phyloP scores from a whole-genome alignment of 2,329 filamentous ascomycete genomes.

The Ilyonectria robusta region DNA sequence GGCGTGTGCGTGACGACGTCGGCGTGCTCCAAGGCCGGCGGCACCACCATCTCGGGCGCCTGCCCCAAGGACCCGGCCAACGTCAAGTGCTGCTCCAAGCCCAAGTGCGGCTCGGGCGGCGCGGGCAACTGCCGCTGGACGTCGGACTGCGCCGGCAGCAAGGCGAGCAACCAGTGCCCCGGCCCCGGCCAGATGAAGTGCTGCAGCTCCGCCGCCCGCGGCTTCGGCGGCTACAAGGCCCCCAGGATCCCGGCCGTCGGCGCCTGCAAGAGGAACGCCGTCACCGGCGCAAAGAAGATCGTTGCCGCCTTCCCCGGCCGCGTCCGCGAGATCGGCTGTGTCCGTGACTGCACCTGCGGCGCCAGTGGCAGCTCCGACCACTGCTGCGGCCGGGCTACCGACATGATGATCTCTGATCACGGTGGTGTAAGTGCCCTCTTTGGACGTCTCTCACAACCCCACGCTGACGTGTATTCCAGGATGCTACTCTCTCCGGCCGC shows the following conservation, averaged over 20 bases:
- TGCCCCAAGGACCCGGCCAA: slow-evolving; percentile 56
- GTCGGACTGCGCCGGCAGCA: slow-evolving; percentile 54
- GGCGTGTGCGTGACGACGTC: slow-evolving; percentile 58
- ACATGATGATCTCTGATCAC: slow-evolving; percentile 56
- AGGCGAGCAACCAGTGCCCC: slow-evolving; percentile 52
- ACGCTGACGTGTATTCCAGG: slow-evolving; percentile 40
- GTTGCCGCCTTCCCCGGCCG: slow-evolving; percentile 54
- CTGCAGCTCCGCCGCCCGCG: slow-evolving; percentile 51
- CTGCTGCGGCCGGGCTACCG: slow-evolving; percentile 56
- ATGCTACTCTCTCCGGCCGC: slow-evolving; percentile 55
- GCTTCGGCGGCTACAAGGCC: slow-evolving; percentile 54
- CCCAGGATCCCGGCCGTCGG: slow-evolving; percentile 53
- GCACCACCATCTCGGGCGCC: slow-evolving; percentile 54
- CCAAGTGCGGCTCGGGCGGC: slow-evolving; percentile 50
- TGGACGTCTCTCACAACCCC: background rate
- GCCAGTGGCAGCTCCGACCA: slow-evolving; percentile 53
- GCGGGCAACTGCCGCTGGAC: slow-evolving; percentile 56
- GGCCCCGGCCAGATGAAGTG: slow-evolving; percentile 57
- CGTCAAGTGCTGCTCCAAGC: slow-evolving; percentile 60
- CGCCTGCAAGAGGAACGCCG: slow-evolving; percentile 54
- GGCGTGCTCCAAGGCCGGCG: slow-evolving; percentile 54
- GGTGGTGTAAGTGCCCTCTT: slow-evolving; percentile 52
- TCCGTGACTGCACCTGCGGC: slow-evolving; percentile 52
- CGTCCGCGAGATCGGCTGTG: slow-evolving; percentile 54
- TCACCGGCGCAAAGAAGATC: slow-evolving; percentile 53